These are phyloP conservation scores for Diaporthe sp. DNA, from an alignment of 2,329 filamentous ascomycete genomes.

Conservation along the genomic window DNA sequence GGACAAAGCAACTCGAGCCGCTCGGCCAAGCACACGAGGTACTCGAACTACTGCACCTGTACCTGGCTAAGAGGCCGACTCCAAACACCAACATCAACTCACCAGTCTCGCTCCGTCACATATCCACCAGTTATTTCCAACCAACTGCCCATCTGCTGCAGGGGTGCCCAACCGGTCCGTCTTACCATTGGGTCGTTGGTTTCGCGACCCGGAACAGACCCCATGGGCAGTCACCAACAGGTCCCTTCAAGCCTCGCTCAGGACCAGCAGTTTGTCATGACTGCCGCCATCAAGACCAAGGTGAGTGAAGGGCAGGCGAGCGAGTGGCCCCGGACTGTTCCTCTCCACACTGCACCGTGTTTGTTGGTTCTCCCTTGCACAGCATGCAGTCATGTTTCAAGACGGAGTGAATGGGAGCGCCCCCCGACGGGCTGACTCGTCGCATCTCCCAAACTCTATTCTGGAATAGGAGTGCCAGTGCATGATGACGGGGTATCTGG, in stretches of 20 bases:
- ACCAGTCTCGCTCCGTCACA: background rate
- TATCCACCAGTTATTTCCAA: constrained; percentile 3
- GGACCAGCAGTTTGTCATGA: constrained; percentile 10
- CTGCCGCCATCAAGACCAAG: constrained; percentile 16
- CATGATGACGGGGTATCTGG: background rate
- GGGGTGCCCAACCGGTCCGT: background rate
- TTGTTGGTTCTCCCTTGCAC: constrained; percentile 2
- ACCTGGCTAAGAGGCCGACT: background rate
- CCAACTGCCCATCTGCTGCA: constrained; percentile 5
- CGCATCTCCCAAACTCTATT: constrained; percentile 18
- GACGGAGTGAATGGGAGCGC: background rate
- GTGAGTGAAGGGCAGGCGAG: background rate
- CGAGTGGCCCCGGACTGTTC: background rate
- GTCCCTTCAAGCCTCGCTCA: background rate
- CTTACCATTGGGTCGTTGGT: background rate
- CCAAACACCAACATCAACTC: constrained; percentile 13
- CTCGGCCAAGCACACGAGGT: no score
- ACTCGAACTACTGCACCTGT: background rate
- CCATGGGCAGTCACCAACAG: constrained; percentile 14
- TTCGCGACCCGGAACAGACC: background rate
- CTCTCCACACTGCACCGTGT: background rate
- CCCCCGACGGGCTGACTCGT: constrained; percentile 21
- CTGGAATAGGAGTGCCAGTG: background rate
- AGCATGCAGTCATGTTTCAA: constrained; percentile 14
- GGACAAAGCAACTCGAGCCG: background rate